A percentile compares a stretch with the other conserved stretches of the same genome.
Evolutionary conservation across 225 moss, liverwort and hornwort species (phyloP).

Genomic region (Takakia lepidozioides): DNA sequence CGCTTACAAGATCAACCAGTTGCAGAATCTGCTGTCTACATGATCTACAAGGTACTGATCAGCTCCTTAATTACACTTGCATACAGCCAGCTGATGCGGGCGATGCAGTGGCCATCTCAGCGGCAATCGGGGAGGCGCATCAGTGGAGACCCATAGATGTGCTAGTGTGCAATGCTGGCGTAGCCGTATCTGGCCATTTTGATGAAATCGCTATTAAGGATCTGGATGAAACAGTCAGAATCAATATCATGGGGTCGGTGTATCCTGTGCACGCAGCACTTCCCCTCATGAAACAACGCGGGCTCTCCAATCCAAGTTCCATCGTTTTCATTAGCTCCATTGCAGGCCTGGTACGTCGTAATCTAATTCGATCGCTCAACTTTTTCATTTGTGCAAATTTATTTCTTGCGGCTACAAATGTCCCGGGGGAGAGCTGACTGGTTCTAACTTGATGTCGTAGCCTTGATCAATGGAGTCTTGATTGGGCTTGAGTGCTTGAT

Average conservation of each 20-base stretch:
- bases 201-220: constrained; percentile 8
- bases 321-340: constrained; percentile 18
- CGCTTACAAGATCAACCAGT: too few species aligned
- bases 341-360: constrained; percentile 22
- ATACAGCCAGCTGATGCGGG: constrained; percentile 11
- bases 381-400: too few species aligned
- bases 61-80: too few species aligned
- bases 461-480: too few species aligned
- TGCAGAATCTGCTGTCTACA: too few species aligned
- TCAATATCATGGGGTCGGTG: constrained; percentile 18
- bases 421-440: too few species aligned
- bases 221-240: constrained; percentile 10
- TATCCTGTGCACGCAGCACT: constrained; percentile 19
- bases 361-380: too few species aligned
- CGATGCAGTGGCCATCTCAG: constrained; percentile 11
- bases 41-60: too few species aligned
- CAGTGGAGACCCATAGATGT: constrained; percentile 20
- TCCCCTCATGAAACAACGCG: constrained; percentile 17
- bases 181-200: not conserved
- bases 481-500: too few species aligned
- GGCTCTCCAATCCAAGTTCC: constrained; percentile 9
- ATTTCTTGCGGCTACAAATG: too few species aligned
- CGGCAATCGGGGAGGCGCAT: constrained; percentile 12
- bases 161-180: constrained; percentile 24
- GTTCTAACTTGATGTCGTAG: too few species aligned